These are phyloP conservation scores for Aspergillus steynii DNA, from an alignment of 495 filamentous ascomycete species.

Conservation along the genomic window DNA sequence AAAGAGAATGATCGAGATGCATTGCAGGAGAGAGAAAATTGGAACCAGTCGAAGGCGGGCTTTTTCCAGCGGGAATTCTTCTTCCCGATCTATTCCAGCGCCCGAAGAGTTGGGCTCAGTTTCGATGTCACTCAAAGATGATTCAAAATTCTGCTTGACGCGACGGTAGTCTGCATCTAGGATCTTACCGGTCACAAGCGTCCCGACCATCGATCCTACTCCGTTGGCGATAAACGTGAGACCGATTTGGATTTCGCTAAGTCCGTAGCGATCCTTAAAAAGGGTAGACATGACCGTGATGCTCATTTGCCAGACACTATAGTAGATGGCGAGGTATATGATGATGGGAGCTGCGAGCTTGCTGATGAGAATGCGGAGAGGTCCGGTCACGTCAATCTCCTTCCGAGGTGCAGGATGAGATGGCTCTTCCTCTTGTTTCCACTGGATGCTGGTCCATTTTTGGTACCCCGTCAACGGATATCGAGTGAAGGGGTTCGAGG, in stretches of 20 bases:
- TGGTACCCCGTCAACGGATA: constrained; percentile 41
- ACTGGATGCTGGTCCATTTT: constrained; percentile 25
- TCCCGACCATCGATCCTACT: constrained; percentile 50
- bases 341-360: constrained; percentile 47
- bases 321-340: constrained; percentile 51
- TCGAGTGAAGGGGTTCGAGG: constrained; percentile 25
- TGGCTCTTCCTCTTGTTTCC: constrained; percentile 6
- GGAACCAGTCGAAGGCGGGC: constrained; percentile 48
- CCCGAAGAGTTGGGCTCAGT: not conserved
- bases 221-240: constrained; percentile 54
- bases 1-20: constrained; percentile 48
- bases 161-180: constrained; percentile 43
- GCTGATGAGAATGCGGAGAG: constrained; percentile 47
- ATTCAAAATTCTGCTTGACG: constrained; percentile 32
- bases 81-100: not conserved
- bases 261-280: constrained; percentile 42
- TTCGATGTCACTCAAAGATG: constrained; percentile 13
- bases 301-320: constrained; percentile 58
- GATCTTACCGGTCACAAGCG: constrained; percentile 46
- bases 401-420: constrained; percentile 25
- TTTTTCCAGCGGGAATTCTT: constrained; percentile 48
- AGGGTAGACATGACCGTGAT: constrained; percentile 55
- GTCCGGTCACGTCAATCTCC: constrained; percentile 37
- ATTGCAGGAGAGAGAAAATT: constrained; percentile 40
- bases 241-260: constrained; percentile 48